A percentile compares a stretch with the other conserved stretches of the same genome.
Conservation (phyloP, 1,284 basidiomycete genomes). For the Sporisorium exsertum region DNA sequence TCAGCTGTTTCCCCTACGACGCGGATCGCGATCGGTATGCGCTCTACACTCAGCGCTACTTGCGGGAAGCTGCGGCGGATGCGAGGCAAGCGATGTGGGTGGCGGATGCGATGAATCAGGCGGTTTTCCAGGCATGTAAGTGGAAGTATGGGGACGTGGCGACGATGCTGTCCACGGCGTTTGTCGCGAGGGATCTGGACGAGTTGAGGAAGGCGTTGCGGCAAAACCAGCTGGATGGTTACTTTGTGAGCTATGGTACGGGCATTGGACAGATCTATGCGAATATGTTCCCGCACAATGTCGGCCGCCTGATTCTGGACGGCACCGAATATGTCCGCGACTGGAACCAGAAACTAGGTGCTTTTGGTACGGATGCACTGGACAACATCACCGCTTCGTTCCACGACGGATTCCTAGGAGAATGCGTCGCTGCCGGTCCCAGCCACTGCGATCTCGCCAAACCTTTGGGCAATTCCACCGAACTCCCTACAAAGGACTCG, state of each 20-base stretch:
- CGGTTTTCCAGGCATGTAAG: constrained; percentile 30
- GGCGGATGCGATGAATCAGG: constrained; percentile 28
- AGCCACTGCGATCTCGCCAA: constrained; percentile 34
- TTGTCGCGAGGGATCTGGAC: constrained; percentile 46
- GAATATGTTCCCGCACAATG: constrained; percentile 44
- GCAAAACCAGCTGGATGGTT: constrained; percentile 27
- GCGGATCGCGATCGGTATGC: constrained; percentile 48
- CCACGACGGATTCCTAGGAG: constrained; percentile 44
- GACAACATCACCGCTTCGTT: constrained; percentile 48
- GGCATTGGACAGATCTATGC: constrained; percentile 44
- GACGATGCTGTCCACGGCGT: constrained; percentile 37
- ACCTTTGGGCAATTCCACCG: not conserved
- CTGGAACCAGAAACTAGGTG: constrained; percentile 22
- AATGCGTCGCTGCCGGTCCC: constrained; percentile 42
- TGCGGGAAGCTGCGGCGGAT: constrained; percentile 3
- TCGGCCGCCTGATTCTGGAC: constrained; percentile 39
- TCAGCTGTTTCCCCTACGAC: constrained; percentile 42
- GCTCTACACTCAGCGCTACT: constrained; percentile 11
- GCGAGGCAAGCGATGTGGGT: constrained; percentile 7
- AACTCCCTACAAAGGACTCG: not conserved
- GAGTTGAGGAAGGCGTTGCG: constrained; percentile 37
- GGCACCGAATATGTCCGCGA: constrained; percentile 47
- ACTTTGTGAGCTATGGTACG: constrained; percentile 50
- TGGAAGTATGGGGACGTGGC: constrained; percentile 29
- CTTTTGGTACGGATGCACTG: constrained; percentile 37